These are phyloP conservation scores for Coemansia sp. DNA, from an alignment of 371 early-diverging fungal species.

Conservation along the genomic window DNA sequence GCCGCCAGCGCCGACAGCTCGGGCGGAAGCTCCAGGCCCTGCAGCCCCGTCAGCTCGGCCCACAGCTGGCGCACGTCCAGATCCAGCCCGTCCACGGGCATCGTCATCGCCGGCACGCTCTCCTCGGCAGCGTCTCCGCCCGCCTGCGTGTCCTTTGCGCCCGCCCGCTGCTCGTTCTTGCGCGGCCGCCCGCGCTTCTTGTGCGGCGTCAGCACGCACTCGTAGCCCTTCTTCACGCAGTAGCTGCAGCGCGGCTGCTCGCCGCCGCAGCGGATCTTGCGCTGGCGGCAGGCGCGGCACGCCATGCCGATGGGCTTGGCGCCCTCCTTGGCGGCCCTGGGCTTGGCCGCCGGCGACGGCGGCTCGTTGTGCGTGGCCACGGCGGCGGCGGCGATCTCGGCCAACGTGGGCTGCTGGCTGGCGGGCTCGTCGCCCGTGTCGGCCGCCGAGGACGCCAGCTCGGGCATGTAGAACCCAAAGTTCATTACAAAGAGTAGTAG, in stretches of 20 bases:
- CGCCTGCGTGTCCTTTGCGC: neutral
- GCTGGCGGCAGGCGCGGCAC: conserved; percentile 40
- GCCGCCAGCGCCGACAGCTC: conserved; percentile 39
- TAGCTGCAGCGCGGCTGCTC: conserved; percentile 46
- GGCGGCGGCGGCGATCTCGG: conserved; percentile 15
- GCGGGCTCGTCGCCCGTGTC: neutral
- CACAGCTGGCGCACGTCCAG: conserved; percentile 39
- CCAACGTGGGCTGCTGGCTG: conserved; percentile 15
- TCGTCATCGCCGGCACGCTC: conserved; percentile 9
- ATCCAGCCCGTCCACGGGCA: conserved; percentile 23
- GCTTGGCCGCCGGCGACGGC: neutral
- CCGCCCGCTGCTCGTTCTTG: conserved; percentile 17
- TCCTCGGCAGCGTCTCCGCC: neutral
- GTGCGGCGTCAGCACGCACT: conserved; percentile 45
- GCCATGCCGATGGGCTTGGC: conserved; percentile 45
- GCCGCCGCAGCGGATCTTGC: conserved; percentile 48
- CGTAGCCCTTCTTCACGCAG: conserved; percentile 47
- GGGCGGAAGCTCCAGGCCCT: conserved; percentile 28
- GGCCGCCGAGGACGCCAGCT: neutral
- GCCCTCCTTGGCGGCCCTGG: neutral
- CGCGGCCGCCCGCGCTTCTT: conserved; percentile 45
- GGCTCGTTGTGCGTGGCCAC: neutral
- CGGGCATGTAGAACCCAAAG: conserved; percentile 7
- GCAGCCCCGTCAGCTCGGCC: conserved; percentile 41
- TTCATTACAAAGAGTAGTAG: conserved; percentile 4